These are phyloP conservation scores for Saccharomyces cerevisiae DNA, from an alignment of 805 yeast species.

Conservation along the genomic window DNA sequence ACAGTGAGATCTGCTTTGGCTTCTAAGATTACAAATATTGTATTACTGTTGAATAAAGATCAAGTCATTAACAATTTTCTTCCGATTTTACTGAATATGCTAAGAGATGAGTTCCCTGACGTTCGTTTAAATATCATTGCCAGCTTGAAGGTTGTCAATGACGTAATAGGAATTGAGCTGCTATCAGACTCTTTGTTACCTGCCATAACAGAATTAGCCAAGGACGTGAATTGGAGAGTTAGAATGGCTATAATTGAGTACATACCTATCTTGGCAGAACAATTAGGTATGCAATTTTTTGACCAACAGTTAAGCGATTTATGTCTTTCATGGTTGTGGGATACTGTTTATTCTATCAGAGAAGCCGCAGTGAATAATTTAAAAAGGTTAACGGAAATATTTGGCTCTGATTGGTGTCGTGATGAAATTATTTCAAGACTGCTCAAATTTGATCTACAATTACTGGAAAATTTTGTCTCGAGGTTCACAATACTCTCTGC, in stretches of 20 bases:
- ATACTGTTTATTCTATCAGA: conserved; percentile 90
- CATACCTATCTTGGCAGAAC: conserved; percentile 89
- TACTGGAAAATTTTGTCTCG: conserved; percentile 65
- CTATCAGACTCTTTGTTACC: conserved; percentile 84
- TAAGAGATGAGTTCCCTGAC: conserved; percentile 94
- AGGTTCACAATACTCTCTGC: conserved; percentile 88
- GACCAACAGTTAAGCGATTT: conserved; percentile 84
- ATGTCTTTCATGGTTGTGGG: conserved; percentile 98
- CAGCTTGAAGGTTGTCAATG: conserved; percentile 83
- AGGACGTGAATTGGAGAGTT: conserved; percentile 96
- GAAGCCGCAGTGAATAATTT: conserved; percentile 90
- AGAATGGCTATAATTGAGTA: conserved; percentile 94
- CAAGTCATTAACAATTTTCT: conserved; percentile 71
- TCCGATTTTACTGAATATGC: conserved; percentile 86
- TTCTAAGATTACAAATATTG: conserved; percentile 73
- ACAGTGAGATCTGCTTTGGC: conserved; percentile 91
- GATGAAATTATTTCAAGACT: conserved; percentile 72
- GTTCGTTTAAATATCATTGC: conserved; percentile 91
- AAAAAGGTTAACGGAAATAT: conserved; percentile 69
- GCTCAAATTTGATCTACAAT: conserved; percentile 37
- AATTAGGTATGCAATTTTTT: conserved; percentile 86
- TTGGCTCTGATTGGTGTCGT: conserved; percentile 93
- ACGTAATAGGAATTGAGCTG: conserved; percentile 84
- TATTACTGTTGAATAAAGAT: conserved; percentile 79
- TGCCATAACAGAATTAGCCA: conserved; percentile 91